Evolutionary conservation across 2,329 filamentous ascomycete species (phyloP).

Genomic region (Pezicula radicicola): DNA sequence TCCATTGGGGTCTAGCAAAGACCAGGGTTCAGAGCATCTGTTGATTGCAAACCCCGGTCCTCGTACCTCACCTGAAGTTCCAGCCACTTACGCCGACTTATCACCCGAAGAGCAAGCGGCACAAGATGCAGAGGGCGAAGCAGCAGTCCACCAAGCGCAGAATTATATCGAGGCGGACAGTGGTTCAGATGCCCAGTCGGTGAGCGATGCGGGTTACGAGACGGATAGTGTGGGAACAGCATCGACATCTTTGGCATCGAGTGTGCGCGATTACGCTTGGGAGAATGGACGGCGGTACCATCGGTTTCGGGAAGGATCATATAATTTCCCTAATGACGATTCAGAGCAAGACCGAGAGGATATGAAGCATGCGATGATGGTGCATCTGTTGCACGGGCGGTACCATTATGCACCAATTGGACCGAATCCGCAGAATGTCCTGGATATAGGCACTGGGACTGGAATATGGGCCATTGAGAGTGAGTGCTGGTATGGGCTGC

Average conservation of each 20-base stretch:
- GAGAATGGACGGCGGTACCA: conserved; percentile 61
- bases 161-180: conserved; percentile 24
- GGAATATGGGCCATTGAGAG: conserved; percentile 58
- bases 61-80: background rate
- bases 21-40: background rate
- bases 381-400: conserved; percentile 16
- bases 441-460: conserved; percentile 58
- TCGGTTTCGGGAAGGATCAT: conserved; percentile 49
- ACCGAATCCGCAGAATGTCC: conserved; percentile 42
- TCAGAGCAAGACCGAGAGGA: conserved; percentile 33
- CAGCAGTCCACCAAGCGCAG: conserved; percentile 22
- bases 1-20: no score
- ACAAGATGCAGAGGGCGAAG: conserved; percentile 14
- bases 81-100: conserved; percentile 5
- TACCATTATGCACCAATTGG: conserved; percentile 52
- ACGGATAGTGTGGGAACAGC: conserved; percentile 19
- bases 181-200: conserved; percentile 9
- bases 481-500: conserved; percentile 12
- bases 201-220: conserved; percentile 25
- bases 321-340: conserved; percentile 60
- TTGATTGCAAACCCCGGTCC: conserved; percentile 3
- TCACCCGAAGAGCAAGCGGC: conserved; percentile 12
- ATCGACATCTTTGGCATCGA: conserved; percentile 23
- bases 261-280: conserved; percentile 46
- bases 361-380: conserved; percentile 24